phyloP scores from a whole-genome alignment of 306 rosid species.

The Quercus dentata region DNA sequence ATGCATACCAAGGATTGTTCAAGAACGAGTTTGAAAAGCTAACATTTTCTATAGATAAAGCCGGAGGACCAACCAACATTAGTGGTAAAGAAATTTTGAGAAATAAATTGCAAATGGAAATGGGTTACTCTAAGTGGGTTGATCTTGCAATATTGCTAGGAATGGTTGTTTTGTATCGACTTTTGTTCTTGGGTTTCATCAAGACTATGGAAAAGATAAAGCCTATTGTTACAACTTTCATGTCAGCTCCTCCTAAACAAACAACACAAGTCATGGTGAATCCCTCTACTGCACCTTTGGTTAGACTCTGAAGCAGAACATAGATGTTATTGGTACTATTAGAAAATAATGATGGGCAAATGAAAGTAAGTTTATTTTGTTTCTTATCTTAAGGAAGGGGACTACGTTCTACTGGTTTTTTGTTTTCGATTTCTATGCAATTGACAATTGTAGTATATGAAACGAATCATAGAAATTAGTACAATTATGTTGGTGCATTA shows the following conservation, averaged over 20 bases:
- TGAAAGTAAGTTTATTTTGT: no score
- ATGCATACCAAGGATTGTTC: conserved; percentile 47
- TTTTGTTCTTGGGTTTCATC: conserved; percentile 41
- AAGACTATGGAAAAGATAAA: conserved; percentile 47
- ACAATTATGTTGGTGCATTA: no score
- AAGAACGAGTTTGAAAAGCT: conserved; percentile 53
- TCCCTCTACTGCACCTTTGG: conserved; percentile 11
- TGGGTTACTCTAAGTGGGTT: conserved; percentile 65
- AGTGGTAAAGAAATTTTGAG: conserved; percentile 39
- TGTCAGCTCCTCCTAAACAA: conserved; percentile 5
- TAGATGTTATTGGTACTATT: no score
- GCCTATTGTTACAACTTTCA: conserved; percentile 15
- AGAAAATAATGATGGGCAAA: no score
- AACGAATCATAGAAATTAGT: no score
- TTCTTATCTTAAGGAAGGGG: no score
- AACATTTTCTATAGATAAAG: background rate
- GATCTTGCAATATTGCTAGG: conserved; percentile 50
- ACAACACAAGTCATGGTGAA: conserved; percentile 7
- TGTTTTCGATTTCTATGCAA: no score
- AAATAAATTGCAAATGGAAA: conserved; percentile 36
- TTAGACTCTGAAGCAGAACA: no score
- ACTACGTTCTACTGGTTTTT: no score
- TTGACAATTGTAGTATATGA: no score
- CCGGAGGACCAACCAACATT: no score
- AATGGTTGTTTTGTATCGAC: conserved; percentile 50